phyloP scores from a whole-genome alignment of 768 basidiomycete genomes.

The Sistotremastrum suecicum region DNA sequence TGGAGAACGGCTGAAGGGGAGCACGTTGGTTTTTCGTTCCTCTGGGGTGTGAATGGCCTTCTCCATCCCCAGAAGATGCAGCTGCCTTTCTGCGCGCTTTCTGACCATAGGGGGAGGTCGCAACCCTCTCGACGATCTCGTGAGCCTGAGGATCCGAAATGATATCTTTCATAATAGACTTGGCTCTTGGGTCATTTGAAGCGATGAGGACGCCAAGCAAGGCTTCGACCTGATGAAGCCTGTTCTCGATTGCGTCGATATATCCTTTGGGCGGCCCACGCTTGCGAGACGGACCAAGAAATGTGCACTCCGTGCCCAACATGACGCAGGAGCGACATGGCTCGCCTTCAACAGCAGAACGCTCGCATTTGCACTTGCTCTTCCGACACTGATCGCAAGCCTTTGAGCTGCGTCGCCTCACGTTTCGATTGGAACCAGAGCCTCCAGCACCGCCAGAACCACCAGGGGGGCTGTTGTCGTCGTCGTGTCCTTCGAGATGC shows the following conservation, averaged over 20 bases:
- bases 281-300: constrained; percentile 65
- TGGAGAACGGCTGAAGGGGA: constrained; percentile 13
- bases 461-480: too few species aligned
- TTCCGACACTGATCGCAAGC: constrained; percentile 86
- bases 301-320: constrained; percentile 69
- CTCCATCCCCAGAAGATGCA: constrained; percentile 5
- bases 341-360: constrained; percentile 32
- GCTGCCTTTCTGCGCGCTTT: constrained; percentile 40
- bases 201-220: constrained; percentile 71
- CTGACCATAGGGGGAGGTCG: constrained; percentile 64
- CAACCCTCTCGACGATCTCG: constrained; percentile 73
- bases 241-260: constrained; percentile 87
- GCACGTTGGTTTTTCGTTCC: not conserved
- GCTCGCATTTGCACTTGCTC: constrained; percentile 80
- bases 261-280: constrained; percentile 89
- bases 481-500: too few species aligned
- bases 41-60: constrained; percentile 1
- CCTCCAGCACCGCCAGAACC: too few species aligned
- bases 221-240: constrained; percentile 83
- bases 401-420: too few species aligned
- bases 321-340: constrained; percentile 68
- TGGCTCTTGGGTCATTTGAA: constrained; percentile 29
- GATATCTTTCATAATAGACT: constrained; percentile 23
- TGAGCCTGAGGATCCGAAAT: constrained; percentile 64
- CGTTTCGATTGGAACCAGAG: too few species aligned